Evolutionary conservation across 1,284 basidiomycete genomes (phyloP).

Genomic region (Gastroboletus turbinatus): DNA sequence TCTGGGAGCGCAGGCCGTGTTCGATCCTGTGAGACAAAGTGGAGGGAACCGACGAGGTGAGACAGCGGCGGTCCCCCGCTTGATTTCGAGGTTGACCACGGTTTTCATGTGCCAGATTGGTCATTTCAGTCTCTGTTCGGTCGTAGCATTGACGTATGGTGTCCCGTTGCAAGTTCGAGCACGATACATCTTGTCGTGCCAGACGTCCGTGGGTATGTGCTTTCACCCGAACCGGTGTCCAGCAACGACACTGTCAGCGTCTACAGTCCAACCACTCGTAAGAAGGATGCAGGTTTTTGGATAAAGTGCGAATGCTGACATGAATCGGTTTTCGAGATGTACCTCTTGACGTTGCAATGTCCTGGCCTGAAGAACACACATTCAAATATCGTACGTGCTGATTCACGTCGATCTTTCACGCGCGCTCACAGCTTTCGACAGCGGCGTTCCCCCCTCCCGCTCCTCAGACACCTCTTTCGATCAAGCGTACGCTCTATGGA

Average conservation of each 20-base stretch:
- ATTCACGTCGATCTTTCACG: neutral
- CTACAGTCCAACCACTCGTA: constrained; percentile 54
- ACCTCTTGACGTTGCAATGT: constrained; percentile 55
- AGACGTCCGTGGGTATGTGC: constrained; percentile 38
- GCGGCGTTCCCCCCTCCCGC: constrained; percentile 27
- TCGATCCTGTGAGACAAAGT: constrained; percentile 70
- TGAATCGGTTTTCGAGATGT: constrained; percentile 15
- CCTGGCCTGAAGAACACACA: constrained; percentile 49
- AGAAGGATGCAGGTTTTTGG: constrained; percentile 17
- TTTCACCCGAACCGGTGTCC: constrained; percentile 50
- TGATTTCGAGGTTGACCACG: neutral
- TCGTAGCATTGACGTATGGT: constrained; percentile 57
- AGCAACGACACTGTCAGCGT: constrained; percentile 36
- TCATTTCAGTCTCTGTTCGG: constrained; percentile 76
- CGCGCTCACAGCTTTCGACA: constrained; percentile 6
- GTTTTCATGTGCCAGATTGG: constrained; percentile 57
- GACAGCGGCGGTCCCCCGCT: neutral
- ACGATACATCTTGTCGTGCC: constrained; percentile 51
- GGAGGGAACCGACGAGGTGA: constrained; percentile 56
- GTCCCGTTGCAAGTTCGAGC: constrained; percentile 61
- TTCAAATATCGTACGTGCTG: constrained; percentile 57
- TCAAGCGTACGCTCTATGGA: constrained; percentile 74
- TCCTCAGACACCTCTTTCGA: constrained; percentile 51
- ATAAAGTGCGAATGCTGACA: neutral
- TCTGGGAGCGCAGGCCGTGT: constrained; percentile 80